A percentile compares a stretch with the other conserved stretches of the same genome.
These are phyloP conservation scores for Ochetophila trinervis DNA, from an alignment of 306 rosid genomes.

Conservation along the genomic window DNA sequence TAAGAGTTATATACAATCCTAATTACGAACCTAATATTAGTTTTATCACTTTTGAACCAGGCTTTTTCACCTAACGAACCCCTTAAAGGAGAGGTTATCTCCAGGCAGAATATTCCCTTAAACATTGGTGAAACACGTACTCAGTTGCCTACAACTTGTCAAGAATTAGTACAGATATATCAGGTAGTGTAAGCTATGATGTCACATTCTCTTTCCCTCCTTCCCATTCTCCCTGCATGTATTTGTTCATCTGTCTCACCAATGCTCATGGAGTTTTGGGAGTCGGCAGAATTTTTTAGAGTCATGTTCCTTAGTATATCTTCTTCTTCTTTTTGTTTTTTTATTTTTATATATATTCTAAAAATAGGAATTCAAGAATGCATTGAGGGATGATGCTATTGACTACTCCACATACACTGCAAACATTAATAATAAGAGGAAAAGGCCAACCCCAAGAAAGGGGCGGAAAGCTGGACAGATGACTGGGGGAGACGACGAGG, in stretches of 20 bases:
- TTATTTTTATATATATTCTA: no score
- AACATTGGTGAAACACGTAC: constrained; percentile 56
- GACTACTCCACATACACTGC: constrained; percentile 84
- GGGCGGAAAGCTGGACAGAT: constrained; percentile 49
- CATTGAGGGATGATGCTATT: constrained; percentile 74
- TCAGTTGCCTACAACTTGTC: constrained; percentile 63
- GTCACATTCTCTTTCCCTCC: not conserved
- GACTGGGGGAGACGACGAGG: constrained; percentile 49
- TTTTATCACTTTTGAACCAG: constrained; percentile 35
- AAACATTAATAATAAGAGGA: constrained; percentile 55
- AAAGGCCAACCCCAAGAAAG: constrained; percentile 77
- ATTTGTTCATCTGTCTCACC: constrained; percentile 4
- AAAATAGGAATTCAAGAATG: constrained; percentile 80
- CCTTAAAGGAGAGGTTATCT: constrained; percentile 79
- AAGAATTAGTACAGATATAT: constrained; percentile 74
- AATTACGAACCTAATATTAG: not conserved
- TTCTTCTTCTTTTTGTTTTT: no score
- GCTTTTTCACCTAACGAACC: constrained; percentile 82
- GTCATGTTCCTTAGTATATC: constrained; percentile 16
- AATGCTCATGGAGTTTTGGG: not conserved
- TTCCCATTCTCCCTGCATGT: not conserved
- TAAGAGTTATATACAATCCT: constrained; percentile 7
- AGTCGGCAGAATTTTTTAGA: constrained; percentile 3
- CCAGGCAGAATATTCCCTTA: constrained; percentile 70
- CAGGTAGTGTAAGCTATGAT: constrained; percentile 50